A percentile compares a stretch with the other conserved stretches of the same genome.
These are phyloP conservation scores for Colletotrichum spinosum DNA, from an alignment of 2,329 filamentous ascomycete genomes.

Conservation along the genomic window DNA sequence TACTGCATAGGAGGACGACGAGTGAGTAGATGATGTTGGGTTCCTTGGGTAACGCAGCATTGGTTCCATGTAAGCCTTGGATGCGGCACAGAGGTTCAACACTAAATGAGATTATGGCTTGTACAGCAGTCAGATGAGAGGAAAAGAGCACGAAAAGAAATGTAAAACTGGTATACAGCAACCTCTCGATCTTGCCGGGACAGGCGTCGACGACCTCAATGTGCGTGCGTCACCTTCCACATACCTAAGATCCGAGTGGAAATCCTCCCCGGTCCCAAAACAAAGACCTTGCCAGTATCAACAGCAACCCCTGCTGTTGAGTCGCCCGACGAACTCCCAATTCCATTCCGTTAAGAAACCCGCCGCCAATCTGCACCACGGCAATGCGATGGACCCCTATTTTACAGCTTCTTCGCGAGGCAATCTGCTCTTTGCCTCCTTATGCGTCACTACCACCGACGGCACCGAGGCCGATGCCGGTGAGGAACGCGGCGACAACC, in stretches of 20 bases:
- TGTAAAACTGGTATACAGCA: conserved; percentile 26
- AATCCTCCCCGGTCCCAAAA: conserved; percentile 11
- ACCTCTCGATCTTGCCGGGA: conserved; percentile 6
- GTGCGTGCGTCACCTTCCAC: not conserved
- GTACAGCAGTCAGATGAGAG: not conserved
- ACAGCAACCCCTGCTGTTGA: conserved; percentile 6
- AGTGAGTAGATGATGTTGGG: too few relatives aligned
- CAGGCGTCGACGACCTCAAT: conserved; percentile 7
- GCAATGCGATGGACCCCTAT: conserved; percentile 5
- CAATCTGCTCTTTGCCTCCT: conserved; percentile 12
- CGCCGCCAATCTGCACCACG: conserved; percentile 11
- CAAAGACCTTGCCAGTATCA: not conserved
- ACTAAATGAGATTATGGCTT: too few relatives aligned
- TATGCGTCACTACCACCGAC: conserved; percentile 55
- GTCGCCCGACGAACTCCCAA: conserved; percentile 25
- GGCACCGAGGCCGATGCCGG: conserved; percentile 66
- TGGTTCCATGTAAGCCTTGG: too few relatives aligned
- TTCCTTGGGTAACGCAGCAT: too few relatives aligned
- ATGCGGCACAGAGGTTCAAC: too few relatives aligned
- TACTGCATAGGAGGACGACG: too few relatives aligned
- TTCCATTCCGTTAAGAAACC: conserved; percentile 5
- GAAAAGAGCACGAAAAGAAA: conserved; percentile 2
- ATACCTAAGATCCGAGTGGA: conserved; percentile 8
- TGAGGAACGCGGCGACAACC: conserved; percentile 72
- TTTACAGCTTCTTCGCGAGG: conserved; percentile 12